These are phyloP conservation scores for Tylopilus orsonianus DNA, from an alignment of 1,284 basidiomycete species.

Conservation along the genomic window DNA sequence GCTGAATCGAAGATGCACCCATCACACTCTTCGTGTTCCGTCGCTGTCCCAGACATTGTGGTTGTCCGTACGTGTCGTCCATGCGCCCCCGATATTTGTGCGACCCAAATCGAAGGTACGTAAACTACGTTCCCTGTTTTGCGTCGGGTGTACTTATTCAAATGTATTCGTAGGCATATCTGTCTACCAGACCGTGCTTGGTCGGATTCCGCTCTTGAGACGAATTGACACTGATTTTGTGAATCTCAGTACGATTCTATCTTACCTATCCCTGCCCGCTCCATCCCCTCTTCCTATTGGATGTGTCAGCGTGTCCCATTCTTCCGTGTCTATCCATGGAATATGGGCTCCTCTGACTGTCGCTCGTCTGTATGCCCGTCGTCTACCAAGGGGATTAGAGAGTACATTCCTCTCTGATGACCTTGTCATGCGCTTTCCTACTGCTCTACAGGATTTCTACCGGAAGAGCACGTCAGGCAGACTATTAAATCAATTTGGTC, in stretches of 20 bases:
- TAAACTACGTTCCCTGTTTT: constrained; percentile 2
- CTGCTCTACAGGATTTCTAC: constrained; percentile 54
- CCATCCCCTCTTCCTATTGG: constrained; percentile 34
- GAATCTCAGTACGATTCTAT: constrained; percentile 60
- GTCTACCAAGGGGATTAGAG: constrained; percentile 37
- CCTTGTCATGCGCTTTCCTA: constrained; percentile 60
- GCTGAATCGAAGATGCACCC: constrained; percentile 2
- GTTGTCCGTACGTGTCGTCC: constrained; percentile 61
- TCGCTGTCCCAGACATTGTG: constrained; percentile 25
- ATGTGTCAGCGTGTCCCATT: constrained; percentile 34
- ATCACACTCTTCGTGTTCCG: constrained; percentile 3
- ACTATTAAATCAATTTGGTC: constrained; percentile 54
- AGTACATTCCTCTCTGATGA: constrained; percentile 57
- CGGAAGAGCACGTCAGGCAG: constrained; percentile 43
- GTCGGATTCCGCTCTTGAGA: constrained; percentile 52
- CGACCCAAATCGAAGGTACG: constrained; percentile 67
- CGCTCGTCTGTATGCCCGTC: constrained; percentile 44
- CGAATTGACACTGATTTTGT: constrained; percentile 75
- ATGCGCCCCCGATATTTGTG: constrained; percentile 57
- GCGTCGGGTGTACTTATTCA: constrained; percentile 11
- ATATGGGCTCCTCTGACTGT: constrained; percentile 64
- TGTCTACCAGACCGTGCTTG: constrained; percentile 66
- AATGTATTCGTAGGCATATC: constrained; percentile 50
- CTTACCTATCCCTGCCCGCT: constrained; percentile 35
- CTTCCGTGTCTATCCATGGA: constrained; percentile 52